phyloP scores from a whole-genome alignment of 805 yeast genomes.

The Candida sanyiensis region DNA sequence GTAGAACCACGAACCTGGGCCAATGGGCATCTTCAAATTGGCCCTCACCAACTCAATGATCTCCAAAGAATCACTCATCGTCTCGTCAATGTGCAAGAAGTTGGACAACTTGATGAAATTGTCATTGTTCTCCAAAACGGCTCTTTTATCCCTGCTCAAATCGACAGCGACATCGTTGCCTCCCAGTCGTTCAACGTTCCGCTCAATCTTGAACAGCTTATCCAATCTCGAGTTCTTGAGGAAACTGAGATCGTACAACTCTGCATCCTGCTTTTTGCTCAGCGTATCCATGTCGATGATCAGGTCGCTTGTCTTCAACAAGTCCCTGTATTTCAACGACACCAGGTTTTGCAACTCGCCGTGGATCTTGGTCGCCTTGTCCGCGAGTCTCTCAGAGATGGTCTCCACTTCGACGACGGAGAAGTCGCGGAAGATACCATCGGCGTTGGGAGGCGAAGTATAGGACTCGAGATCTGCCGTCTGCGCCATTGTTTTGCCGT shows the following conservation, averaged over 20 bases:
- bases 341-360: conserved; percentile 21
- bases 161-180: not conserved
- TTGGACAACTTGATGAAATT: conserved; percentile 8
- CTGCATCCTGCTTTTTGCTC: conserved; percentile 16
- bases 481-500: not conserved
- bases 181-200: conserved; percentile 10
- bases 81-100: conserved; percentile 10
- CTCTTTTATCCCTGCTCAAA: not conserved
- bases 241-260: conserved; percentile 21
- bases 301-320: conserved; percentile 23
- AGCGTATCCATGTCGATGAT: conserved; percentile 22
- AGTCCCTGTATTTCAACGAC: conserved; percentile 23
- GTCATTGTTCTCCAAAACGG: not conserved
- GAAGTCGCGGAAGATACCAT: conserved; percentile 3
- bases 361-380: conserved; percentile 8
- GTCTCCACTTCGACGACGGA: conserved; percentile 2
- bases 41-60: not conserved
- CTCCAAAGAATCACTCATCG: conserved; percentile 2
- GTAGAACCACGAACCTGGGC: conserved; percentile 1
- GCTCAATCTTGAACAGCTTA: conserved; percentile 16
- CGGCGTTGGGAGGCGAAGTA: conserved; percentile 1
- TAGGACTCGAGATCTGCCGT: not conserved
- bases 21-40: conserved; percentile 8
- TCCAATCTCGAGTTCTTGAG: conserved; percentile 11
- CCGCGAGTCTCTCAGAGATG: conserved; percentile 1